A percentile compares a stretch with the other conserved stretches of the same genome.
These are phyloP conservation scores for Leucoagaricus sp. DNA, from an alignment of 1,284 basidiomycete genomes.

Conservation along the genomic window DNA sequence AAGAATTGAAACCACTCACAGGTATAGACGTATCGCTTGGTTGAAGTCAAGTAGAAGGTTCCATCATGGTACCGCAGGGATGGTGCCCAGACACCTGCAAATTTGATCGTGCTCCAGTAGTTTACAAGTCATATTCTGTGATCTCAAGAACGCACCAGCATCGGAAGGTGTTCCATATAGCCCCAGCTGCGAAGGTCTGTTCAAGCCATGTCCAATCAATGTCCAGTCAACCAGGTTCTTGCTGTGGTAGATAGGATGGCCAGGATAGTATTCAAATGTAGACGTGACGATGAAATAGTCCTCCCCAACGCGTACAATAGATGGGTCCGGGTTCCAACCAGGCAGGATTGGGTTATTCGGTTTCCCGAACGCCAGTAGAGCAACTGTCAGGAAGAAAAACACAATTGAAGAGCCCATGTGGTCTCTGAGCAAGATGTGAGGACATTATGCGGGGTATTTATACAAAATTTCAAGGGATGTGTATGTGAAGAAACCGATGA, in stretches of 20 bases:
- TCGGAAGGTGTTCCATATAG: slow-evolving; percentile 32
- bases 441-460: neutral
- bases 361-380: neutral
- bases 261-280: slow-evolving; percentile 41
- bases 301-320: slow-evolving; percentile 35
- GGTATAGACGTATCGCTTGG: slow-evolving; percentile 40
- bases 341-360: slow-evolving; percentile 36
- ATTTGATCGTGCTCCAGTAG: neutral
- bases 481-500: neutral
- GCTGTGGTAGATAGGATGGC: slow-evolving; percentile 42
- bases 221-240: slow-evolving; percentile 37
- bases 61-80: slow-evolving; percentile 33
- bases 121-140: neutral
- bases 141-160: slow-evolving; percentile 24
- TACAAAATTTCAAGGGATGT: neutral
- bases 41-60: slow-evolving; percentile 35
- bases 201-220: slow-evolving; percentile 37
- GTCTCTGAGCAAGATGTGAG: neutral
- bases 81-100: slow-evolving; percentile 35
- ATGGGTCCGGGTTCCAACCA: slow-evolving; percentile 42
- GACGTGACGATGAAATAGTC: slow-evolving; percentile 42
- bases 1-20: slow-evolving; percentile 20
- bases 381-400: neutral
- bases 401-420: neutral
- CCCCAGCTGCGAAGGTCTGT: slow-evolving; percentile 29